Base-by-base conservation (phyloP, 805 yeast species). In the Candida insectalens region DNA sequence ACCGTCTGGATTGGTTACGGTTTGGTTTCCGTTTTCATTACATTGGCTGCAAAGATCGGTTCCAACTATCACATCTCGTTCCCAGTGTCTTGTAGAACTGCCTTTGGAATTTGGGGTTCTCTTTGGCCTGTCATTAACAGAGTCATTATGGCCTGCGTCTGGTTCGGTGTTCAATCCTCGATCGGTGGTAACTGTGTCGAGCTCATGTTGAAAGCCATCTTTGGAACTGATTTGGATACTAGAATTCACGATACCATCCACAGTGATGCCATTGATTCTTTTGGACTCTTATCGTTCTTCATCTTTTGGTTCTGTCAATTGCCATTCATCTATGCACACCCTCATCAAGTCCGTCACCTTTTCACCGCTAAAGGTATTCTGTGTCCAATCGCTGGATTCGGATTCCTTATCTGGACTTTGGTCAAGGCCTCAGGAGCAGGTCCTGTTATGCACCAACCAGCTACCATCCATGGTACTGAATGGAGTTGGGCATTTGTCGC, bases 151-250 rank as follows among this genome's bases (percentile, higher is more conserved):
- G 51, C 60, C 3, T 55, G 60, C 43, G 75, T 87, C 33, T 87
- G 96, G 96, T 84, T 79, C 50, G 76, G 92, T 19, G 92, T 83
- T 19, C 95, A 85, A 51, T 68, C 82, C 16, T 80, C 85, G 67
- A 69, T 88, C 37, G 92, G 94, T 36, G 94, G 89, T 21, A 73
- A 84, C 41, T 81, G 94, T 60, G 75, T 87, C 12, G 71, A 77
- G 39, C 59, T 83, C 34, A 82, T 85, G 89, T 61, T 87, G 37
- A 63, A 72, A 42, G 64, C 94, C 2, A 75, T 87, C 28, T 87
- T 83, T 62, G 84, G 85, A 35, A 65, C 70, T 36, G 63, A 79
- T 54, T 58, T 80, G 40, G 71, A 72, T 19, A 56, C 65, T 6
- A 71, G 77, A 45, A 76, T 80, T 49, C 85, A 71, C 19, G 69